These are phyloP conservation scores for Phlebopus sp. DNA, from an alignment of 1,284 basidiomycete genomes.

Conservation along the genomic window DNA sequence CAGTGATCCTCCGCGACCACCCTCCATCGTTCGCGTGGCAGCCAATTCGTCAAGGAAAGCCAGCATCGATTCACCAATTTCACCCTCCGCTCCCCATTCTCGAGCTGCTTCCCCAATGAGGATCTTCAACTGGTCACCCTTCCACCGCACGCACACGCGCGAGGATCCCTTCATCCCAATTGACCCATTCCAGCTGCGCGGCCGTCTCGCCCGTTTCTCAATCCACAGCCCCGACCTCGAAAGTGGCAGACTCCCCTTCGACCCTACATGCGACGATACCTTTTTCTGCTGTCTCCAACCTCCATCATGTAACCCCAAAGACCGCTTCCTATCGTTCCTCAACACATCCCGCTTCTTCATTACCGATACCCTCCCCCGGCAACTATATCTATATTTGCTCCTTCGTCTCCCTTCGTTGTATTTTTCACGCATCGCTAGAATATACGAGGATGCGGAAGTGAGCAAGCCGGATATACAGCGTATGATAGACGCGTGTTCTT, in stretches of 20 bases:
- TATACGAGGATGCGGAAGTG: conserved; percentile 73
- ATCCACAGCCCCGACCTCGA: conserved; percentile 20
- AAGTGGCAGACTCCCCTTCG: conserved; percentile 10
- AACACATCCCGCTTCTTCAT: conserved; percentile 24
- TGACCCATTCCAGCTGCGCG: conserved; percentile 42
- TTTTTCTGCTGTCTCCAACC: conserved; percentile 24
- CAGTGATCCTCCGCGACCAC: conserved; percentile 11
- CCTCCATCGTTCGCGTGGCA: conserved; percentile 14
- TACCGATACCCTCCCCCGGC: conserved; percentile 52
- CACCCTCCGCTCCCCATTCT: conserved; percentile 37
- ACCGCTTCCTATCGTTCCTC: conserved; percentile 17
- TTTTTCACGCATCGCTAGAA: conserved; percentile 66
- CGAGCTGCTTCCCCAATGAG: conserved; percentile 45
- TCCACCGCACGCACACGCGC: conserved; percentile 38
- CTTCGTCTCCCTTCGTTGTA: conserved; percentile 71
- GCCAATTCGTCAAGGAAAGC: conserved; percentile 11
- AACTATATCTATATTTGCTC: conserved; percentile 60
- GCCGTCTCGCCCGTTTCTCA: conserved; percentile 26
- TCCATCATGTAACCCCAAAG: conserved; percentile 11
- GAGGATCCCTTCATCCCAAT: conserved; percentile 52
- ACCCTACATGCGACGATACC: conserved; percentile 22
- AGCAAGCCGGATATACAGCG: conserved; percentile 68
- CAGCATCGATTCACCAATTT: conserved; percentile 16
- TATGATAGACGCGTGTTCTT: conserved; percentile 53
- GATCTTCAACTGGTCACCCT: conserved; percentile 33